Base-by-base conservation (phyloP, 208 protist species). In the Wallacemonas collosoma region DNA sequence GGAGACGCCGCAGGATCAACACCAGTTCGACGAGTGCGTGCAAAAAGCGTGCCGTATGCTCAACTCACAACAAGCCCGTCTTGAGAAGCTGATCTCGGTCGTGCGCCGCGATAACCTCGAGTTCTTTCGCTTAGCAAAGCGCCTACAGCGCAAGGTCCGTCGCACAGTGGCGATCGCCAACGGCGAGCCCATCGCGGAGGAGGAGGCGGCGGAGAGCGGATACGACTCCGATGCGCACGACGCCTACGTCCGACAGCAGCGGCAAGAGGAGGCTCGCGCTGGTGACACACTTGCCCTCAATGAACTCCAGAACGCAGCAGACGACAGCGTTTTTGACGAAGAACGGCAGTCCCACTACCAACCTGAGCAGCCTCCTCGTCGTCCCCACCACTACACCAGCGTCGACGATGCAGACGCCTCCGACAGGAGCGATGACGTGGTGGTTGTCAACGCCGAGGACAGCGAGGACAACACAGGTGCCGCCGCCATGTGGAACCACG, bases 261-360 rank as follows among this genome's bases (percentile, higher is more conserved):
- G 65, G 36, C 56, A 55, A 41, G 36, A 40, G 15, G 51, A n/a
- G 36, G 57, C 41, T 15, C 55, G 6, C 39, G 35, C 36, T 12
- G 40, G 17, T 8, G 69, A 70, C 17, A 39, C 62, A 12, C 81
- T 83, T 57, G 75, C 82, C 14, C 76, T 95, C 38, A 72, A 79
- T 7, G 73, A 84, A 51, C 72, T 93, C 60, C 86, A 89, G 66
- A 82, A 93, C 68, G 79, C 86, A 15, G 83, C 66, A 40, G 91
- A 93, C 67, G 78, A 95, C 75, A 87, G 76, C 65, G 77, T 93
- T 12, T 93, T 95, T 58, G 87, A 90, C 55, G 75, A 90, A 40
- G 67, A 65, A 8, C 61, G 2, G 14, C 17, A 15, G 15, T 8
- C 35, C 65, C n/a, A 48, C 57, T 26, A 26, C 26, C 26, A 26